A percentile compares a stretch with the other conserved stretches of the same genome.
Evolutionary conservation across 805 yeast species (phyloP).

Genomic region (Hanseniaspora jakobsenii): DNA sequence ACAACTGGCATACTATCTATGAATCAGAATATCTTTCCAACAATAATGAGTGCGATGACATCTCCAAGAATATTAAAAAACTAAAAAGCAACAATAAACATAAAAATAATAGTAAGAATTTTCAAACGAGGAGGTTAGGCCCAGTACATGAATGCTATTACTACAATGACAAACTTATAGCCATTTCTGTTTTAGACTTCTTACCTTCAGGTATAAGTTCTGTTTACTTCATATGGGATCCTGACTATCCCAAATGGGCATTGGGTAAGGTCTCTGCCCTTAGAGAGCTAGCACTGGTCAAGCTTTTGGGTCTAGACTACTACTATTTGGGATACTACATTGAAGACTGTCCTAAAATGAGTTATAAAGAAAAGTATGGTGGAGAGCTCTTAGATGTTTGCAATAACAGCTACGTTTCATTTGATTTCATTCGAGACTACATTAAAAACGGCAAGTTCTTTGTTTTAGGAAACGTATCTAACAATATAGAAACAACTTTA

Average conservation of each 20-base stretch:
- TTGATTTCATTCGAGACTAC: conserved; percentile 18
- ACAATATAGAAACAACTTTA: not conserved
- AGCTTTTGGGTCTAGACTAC: conserved; percentile 34
- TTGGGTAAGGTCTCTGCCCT: conserved; percentile 70
- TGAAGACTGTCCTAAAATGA: conserved; percentile 71
- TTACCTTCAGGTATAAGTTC: conserved; percentile 68
- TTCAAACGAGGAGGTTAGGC: conserved; percentile 31
- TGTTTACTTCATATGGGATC: conserved; percentile 82
- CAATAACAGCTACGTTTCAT: conserved; percentile 33
- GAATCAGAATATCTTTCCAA: conserved; percentile 9
- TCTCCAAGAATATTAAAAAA: not conserved
- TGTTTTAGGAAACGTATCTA: conserved; percentile 16
- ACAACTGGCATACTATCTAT: conserved; percentile 30
- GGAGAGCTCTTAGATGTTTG: conserved; percentile 56
- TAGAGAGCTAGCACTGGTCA: conserved; percentile 49
- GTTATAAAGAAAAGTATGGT: conserved; percentile 65
- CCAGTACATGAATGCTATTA: conserved; percentile 75
- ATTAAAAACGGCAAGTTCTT: conserved; percentile 25
- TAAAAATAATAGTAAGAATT: not conserved
- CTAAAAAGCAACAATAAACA: conserved; percentile 16
- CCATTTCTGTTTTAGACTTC: conserved; percentile 65
- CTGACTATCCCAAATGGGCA: conserved; percentile 55
- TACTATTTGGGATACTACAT: conserved; percentile 76
- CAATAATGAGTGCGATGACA: not conserved
- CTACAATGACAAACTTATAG: conserved; percentile 48